A percentile compares a stretch with the other conserved stretches of the same genome.
These are phyloP conservation scores for Ogataea chonburiensis DNA, from an alignment of 805 yeast genomes.

Conservation along the genomic window DNA sequence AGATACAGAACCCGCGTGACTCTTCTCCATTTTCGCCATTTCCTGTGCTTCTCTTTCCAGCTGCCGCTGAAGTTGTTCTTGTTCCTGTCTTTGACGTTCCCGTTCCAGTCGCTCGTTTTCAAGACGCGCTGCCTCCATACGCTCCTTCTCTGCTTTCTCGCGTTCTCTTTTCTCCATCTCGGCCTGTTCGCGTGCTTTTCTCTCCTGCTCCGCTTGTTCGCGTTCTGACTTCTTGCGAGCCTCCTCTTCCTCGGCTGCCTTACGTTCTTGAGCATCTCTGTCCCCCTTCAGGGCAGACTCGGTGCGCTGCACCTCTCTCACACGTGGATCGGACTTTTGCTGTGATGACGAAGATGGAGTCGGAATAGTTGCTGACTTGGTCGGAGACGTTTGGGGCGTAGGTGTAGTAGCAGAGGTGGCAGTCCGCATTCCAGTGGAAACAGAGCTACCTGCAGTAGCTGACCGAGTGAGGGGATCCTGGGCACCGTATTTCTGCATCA, in stretches of 20 bases:
- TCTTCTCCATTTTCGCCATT: not conserved
- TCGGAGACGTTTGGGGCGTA: constrained; percentile 7
- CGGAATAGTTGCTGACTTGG: constrained; percentile 1
- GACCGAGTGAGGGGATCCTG: constrained; percentile 10
- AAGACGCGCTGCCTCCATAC: not conserved
- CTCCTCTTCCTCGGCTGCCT: not conserved
- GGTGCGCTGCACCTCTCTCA: constrained; percentile 5
- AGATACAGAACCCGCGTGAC: constrained; percentile 14
- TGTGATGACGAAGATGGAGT: not conserved
- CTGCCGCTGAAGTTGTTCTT: not conserved
- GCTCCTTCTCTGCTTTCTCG: constrained; percentile 1
- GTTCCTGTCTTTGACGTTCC: constrained; percentile 2
- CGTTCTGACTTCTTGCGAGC: not conserved
- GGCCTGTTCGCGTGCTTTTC: constrained; percentile 1
- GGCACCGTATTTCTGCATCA: constrained; percentile 15
- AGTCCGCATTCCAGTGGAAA: constrained; percentile 13
- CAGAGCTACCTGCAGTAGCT: constrained; percentile 13
- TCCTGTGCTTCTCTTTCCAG: constrained; percentile 2
- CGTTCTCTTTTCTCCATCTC: constrained; percentile 1
- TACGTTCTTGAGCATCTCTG: not conserved
- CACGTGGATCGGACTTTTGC: not conserved
- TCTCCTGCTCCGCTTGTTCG: constrained; percentile 1
- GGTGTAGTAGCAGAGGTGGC: constrained; percentile 16
- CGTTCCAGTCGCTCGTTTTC: not conserved
- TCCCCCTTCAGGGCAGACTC: constrained; percentile 8